Evolutionary conservation across 352 stramenopile genomes (phyloP).

Genomic region (Thraustotheca clavata): DNA sequence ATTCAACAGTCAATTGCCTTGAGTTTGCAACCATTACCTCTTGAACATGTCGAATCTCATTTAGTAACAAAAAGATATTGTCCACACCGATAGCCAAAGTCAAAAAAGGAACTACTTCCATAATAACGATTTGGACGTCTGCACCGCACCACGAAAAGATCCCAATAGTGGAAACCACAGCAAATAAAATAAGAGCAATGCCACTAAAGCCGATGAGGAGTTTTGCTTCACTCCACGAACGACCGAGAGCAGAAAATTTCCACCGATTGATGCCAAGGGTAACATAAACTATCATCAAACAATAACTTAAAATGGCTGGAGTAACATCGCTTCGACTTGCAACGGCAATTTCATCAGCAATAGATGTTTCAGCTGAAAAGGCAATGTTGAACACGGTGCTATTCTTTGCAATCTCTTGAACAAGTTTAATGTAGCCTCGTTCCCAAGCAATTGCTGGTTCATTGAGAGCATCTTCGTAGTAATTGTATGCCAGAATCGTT

Average conservation of each 20-base stretch:
- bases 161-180: slow-evolving; percentile 53
- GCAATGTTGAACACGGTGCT: slow-evolving; percentile 57
- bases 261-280: slow-evolving; percentile 57
- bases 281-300: slow-evolving; percentile 63
- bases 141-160: slow-evolving; percentile 52
- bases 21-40: slow-evolving; percentile 36
- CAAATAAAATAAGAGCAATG: slow-evolving; percentile 49
- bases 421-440: slow-evolving; percentile 43
- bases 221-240: slow-evolving; percentile 32
- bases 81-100: slow-evolving; percentile 58
- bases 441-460: slow-evolving; percentile 53
- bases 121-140: slow-evolving; percentile 60
- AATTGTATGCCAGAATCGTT: slow-evolving; percentile 42
- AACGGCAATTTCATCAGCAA: slow-evolving; percentile 47
- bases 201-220: slow-evolving; percentile 54
- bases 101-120: slow-evolving; percentile 55
- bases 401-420: slow-evolving; percentile 37
- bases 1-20: slow-evolving; percentile 35
- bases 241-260: slow-evolving; percentile 30
- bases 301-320: slow-evolving; percentile 40
- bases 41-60: slow-evolving; percentile 45
- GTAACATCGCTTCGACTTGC: slow-evolving; percentile 42
- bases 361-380: slow-evolving; percentile 51
- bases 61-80: slow-evolving; percentile 61
- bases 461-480: slow-evolving; percentile 34